These are phyloP conservation scores for Nannizziopsis barbatae DNA, from an alignment of 2,329 filamentous ascomycete species.

Conservation along the genomic window DNA sequence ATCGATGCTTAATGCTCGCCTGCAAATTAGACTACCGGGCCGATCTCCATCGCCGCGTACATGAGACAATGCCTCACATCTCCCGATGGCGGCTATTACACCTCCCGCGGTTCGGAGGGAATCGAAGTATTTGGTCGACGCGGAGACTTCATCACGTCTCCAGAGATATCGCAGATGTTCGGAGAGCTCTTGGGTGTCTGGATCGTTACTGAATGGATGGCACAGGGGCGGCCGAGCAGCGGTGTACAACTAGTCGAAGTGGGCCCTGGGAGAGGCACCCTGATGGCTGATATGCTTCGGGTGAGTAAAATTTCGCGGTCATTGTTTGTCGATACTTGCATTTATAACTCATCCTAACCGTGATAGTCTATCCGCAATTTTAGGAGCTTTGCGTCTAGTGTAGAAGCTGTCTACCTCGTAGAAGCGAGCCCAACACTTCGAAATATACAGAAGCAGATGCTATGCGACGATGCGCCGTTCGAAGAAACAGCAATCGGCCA, in stretches of 20 bases:
- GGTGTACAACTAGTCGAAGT: conserved; percentile 88
- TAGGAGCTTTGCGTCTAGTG: conserved; percentile 59
- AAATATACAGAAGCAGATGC: conserved; percentile 63
- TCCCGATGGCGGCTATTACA: conserved; percentile 88
- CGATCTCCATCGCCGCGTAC: conserved; percentile 81
- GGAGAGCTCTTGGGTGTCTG: conserved; percentile 89
- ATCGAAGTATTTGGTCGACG: conserved; percentile 84
- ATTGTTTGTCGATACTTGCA: not conserved
- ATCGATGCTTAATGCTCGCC: conserved; percentile 2
- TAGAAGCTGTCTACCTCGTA: conserved; percentile 85
- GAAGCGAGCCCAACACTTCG: conserved; percentile 79
- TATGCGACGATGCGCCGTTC: conserved; percentile 62
- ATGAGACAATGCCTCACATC: conserved; percentile 98
- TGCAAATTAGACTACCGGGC: conserved; percentile 61
- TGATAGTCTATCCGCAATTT: conserved; percentile 71
- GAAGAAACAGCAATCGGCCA: conserved; percentile 62
- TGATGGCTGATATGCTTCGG: conserved; percentile 93
- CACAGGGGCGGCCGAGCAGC: conserved; percentile 61
- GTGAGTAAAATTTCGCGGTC: conserved; percentile 41
- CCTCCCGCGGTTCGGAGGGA: conserved; percentile 49
- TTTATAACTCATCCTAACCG: not conserved
- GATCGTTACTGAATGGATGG: conserved; percentile 94
- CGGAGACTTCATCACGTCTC: conserved; percentile 93
- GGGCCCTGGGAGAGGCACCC: conserved; percentile 81
- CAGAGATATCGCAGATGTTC: conserved; percentile 95